Percentiles rank a stretch among this genome's conserved stretches.
phyloP scores from a whole-genome alignment of 306 rosid genomes.

The Acmispon strigosus region DNA sequence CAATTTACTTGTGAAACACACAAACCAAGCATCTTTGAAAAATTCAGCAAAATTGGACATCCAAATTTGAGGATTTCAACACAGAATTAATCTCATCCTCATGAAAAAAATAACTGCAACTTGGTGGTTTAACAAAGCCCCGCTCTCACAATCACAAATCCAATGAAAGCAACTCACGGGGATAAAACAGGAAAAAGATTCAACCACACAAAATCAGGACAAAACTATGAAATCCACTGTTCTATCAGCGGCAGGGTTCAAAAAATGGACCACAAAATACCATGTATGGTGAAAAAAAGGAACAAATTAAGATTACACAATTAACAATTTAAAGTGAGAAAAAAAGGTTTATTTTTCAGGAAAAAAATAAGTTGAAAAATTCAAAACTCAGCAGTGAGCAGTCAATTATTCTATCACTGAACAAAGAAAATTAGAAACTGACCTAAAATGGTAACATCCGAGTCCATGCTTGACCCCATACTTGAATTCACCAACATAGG shows the following conservation, averaged over 20 bases:
- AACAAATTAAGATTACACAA: not conserved
- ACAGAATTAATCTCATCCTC: constrained; percentile 6
- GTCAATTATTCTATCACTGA: not conserved
- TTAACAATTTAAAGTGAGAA: not conserved
- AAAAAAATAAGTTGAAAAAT: not conserved
- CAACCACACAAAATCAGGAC: not conserved
- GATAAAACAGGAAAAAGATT: not conserved
- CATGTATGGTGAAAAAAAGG: not conserved
- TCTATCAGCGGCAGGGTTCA: not conserved
- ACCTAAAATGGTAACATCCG: constrained; percentile 89
- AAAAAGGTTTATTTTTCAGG: not conserved
- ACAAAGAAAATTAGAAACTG: not conserved
- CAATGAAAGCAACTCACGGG: not conserved
- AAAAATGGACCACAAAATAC: constrained; percentile 6
- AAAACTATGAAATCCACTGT: constrained; percentile 1
- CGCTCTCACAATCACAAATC: not conserved
- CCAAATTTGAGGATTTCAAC: constrained; percentile 15
- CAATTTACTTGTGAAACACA: not conserved
- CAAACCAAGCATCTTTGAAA: not conserved
- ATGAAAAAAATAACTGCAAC: not conserved
- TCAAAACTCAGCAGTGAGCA: not conserved
- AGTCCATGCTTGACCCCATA: constrained; percentile 76
- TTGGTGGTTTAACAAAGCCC: not conserved
- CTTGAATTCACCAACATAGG: constrained; percentile 72
- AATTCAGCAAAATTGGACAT: constrained; percentile 9